phyloP scores from a whole-genome alignment of 768 basidiomycete species.

The Phlebiopsis flavidoalba region DNA sequence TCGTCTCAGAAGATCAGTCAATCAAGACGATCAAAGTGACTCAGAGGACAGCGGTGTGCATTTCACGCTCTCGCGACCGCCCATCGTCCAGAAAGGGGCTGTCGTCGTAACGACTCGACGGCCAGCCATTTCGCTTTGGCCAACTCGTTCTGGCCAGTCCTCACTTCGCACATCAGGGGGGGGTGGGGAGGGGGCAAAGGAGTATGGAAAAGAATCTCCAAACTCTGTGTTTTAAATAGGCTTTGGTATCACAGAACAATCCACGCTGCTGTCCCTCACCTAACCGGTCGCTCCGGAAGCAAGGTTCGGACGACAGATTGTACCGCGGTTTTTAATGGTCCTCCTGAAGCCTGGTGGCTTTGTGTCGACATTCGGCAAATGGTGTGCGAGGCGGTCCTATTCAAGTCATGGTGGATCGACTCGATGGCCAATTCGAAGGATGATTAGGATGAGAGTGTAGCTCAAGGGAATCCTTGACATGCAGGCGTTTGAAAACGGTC shows the following conservation, averaged over 20 bases:
- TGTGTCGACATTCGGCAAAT: slow-evolving; percentile 86
- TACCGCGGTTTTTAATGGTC: slow-evolving; percentile 49
- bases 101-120: slow-evolving; percentile 17
- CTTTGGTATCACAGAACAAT: slow-evolving; percentile 85
- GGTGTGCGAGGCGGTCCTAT: slow-evolving; percentile 87
- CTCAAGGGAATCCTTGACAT: slow-evolving; percentile 73
- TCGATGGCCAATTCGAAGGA: slow-evolving; percentile 58
- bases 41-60: slow-evolving; percentile 24
- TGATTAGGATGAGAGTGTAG: slow-evolving; percentile 70
- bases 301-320: slow-evolving; percentile 14
- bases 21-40: slow-evolving; percentile 43
- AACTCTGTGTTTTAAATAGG: slow-evolving; percentile 82
- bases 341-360: slow-evolving; percentile 89
- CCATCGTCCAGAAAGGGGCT: slow-evolving; percentile 12
- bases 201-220: no score
- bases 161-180: slow-evolving; percentile 93
- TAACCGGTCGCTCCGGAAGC: slow-evolving; percentile 31
- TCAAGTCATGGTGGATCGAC: slow-evolving; percentile 75
- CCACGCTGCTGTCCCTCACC: slow-evolving; percentile 71
- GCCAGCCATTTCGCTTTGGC: slow-evolving; percentile 78
- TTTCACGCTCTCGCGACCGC: slow-evolving; percentile 19
- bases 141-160: slow-evolving; percentile 87
- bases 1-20: slow-evolving; percentile 63
- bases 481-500: slow-evolving; percentile 65
- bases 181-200: no score